Conservation (phyloP, 169 alveolate species). For the Eimeria tenella region DNA sequence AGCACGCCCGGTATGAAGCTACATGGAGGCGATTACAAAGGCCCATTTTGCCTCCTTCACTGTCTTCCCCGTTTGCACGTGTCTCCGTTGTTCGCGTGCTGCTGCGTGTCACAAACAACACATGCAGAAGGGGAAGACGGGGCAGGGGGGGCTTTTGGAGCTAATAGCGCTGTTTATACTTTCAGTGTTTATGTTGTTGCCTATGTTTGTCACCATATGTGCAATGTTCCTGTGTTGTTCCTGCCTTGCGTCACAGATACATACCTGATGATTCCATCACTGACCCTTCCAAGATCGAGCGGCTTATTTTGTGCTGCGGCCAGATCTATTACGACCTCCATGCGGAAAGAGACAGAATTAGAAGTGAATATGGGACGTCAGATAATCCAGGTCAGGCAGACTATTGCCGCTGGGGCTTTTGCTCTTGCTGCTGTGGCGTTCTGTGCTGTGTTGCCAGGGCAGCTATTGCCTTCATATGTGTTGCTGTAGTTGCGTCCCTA, state of each 20-base stretch:
- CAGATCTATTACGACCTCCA: constrained; percentile 92
- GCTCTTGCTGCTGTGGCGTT: neutral
- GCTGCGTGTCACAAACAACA: too few relatives aligned
- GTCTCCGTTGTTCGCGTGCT: too few relatives aligned
- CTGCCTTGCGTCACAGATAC: constrained; percentile 34
- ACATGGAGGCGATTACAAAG: too few relatives aligned
- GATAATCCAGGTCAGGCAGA: neutral
- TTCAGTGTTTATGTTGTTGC: neutral
- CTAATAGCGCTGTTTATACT: neutral
- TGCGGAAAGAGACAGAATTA: constrained; percentile 78
- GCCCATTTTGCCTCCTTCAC: too few relatives aligned
- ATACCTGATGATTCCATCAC: constrained; percentile 61
- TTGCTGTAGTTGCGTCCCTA: too few relatives aligned
- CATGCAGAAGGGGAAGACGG: too few relatives aligned
- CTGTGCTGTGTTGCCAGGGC: neutral
- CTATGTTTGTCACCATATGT: neutral
- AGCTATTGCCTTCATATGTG: too few relatives aligned
- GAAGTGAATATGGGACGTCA: neutral
- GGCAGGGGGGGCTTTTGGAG: neutral
- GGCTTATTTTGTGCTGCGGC: constrained; percentile 94
- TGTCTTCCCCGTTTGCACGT: too few relatives aligned
- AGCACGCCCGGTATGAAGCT: too few relatives aligned
- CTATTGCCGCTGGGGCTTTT: constrained; percentile 1
- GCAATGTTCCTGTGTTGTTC: too few relatives aligned
- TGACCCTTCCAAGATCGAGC: constrained; percentile 82